phyloP scores from a whole-genome alignment of 768 basidiomycete species.

The Podaxis carcinomalis region DNA sequence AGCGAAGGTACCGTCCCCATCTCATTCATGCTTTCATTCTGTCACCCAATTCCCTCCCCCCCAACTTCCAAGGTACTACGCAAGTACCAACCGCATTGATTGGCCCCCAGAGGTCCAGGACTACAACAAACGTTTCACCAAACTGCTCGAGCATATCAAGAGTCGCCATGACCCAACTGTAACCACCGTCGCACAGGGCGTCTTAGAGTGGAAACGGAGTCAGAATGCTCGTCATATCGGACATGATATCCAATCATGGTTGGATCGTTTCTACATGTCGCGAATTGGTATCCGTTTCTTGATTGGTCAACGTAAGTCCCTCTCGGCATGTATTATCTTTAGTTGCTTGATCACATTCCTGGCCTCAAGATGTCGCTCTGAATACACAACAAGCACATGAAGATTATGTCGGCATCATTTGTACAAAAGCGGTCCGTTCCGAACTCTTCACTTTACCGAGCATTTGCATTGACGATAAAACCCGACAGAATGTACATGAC shows the following conservation, averaged over 20 bases:
- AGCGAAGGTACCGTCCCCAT: constrained; percentile 57
- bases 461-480: background rate
- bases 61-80: constrained; percentile 66
- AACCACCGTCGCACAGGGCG: constrained; percentile 93
- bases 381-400: constrained; percentile 88
- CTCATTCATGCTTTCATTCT: constrained; percentile 1
- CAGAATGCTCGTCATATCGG: constrained; percentile 70
- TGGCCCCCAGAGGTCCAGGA: constrained; percentile 95
- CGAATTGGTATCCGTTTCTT: constrained; percentile 95
- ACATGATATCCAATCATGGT: constrained; percentile 88
- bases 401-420: constrained; percentile 97
- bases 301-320: constrained; percentile 84
- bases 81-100: constrained; percentile 58
- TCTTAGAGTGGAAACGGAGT: constrained; percentile 90
- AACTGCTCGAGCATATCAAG: constrained; percentile 84
- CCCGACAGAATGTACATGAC: constrained; percentile 80
- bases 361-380: constrained; percentile 75
- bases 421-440: constrained; percentile 72
- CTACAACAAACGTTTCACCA: constrained; percentile 90
- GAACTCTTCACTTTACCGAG: background rate
- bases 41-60: background rate
- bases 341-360: background rate
- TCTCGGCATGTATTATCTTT: background rate
- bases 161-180: constrained; percentile 95
- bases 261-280: constrained; percentile 96